Percentiles rank a stretch among this genome's conserved stretches.
Conservation (phyloP, 1,284 basidiomycete species). For the Marasmius tenuissimus region DNA sequence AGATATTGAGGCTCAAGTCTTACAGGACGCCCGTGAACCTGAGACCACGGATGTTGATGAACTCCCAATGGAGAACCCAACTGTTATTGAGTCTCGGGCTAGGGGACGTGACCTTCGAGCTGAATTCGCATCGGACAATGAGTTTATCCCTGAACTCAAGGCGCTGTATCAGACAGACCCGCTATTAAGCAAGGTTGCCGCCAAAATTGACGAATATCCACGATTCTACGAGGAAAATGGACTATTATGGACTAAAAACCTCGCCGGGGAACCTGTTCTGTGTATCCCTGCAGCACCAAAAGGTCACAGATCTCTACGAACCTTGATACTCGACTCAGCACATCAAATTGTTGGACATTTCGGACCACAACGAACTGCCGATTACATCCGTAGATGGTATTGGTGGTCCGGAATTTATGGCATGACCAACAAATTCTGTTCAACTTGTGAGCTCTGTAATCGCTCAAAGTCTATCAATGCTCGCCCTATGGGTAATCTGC, state of each 20-base stretch:
- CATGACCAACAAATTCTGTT: constrained; percentile 19
- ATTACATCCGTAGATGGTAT: constrained; percentile 27
- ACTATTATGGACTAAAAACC: constrained; percentile 2
- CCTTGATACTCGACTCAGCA: constrained; percentile 23
- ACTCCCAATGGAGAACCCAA: background rate
- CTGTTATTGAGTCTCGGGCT: background rate
- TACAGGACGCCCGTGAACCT: background rate
- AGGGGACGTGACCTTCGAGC: background rate
- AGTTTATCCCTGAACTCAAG: background rate
- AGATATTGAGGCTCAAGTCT: background rate
- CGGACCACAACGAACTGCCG: constrained; percentile 23
- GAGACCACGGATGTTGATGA: background rate
- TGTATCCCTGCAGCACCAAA: background rate
- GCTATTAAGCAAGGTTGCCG: background rate
- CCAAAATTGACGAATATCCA: background rate
- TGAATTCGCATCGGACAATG: background rate
- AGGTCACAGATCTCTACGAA: constrained; percentile 7
- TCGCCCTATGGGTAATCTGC: constrained; percentile 17
- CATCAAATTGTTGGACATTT: constrained; percentile 26
- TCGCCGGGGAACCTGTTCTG: background rate
- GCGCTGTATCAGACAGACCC: background rate
- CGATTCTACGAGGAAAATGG: background rate
- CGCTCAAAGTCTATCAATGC: constrained; percentile 9
- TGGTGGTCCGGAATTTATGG: constrained; percentile 33
- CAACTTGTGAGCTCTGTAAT: constrained; percentile 17